Conservation (phyloP, 768 basidiomycete genomes). For the Tulasnella sp. region DNA sequence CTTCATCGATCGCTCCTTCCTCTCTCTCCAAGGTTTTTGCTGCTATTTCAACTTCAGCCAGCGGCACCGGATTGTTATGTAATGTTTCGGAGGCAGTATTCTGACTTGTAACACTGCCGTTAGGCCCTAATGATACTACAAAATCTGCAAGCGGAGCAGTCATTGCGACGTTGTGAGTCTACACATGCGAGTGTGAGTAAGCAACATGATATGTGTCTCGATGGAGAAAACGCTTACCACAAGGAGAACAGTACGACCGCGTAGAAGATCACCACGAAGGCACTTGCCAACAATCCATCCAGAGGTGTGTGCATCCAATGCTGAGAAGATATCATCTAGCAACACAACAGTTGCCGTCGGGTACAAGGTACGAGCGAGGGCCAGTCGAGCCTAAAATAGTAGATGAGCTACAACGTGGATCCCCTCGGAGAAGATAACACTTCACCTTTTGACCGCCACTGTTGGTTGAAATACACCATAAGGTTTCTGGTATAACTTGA, state of each 20-base stretch:
- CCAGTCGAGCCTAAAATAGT: slow-evolving; percentile 33
- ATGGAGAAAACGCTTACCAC: slow-evolving; percentile 22
- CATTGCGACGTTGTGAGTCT: slow-evolving; percentile 47
- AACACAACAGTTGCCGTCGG: slow-evolving; percentile 52
- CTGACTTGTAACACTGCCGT: slow-evolving; percentile 42
- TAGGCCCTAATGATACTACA: slow-evolving; percentile 42
- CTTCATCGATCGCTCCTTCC: slow-evolving; percentile 24
- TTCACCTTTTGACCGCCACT: slow-evolving; percentile 44
- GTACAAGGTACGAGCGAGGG: slow-evolving; percentile 49
- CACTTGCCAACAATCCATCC: slow-evolving; percentile 36
- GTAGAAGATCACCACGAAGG: slow-evolving; percentile 27
- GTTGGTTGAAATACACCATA: neutral
- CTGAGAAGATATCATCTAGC: slow-evolving; percentile 61
- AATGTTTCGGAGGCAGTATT: slow-evolving; percentile 42
- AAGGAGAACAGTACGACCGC: slow-evolving; percentile 29
- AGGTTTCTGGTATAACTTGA: neutral
- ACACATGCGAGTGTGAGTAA: neutral
- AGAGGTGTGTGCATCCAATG: slow-evolving; percentile 46
- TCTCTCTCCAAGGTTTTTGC: slow-evolving; percentile 23
- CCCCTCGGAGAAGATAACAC: too few relatives aligned
- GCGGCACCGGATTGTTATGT: slow-evolving; percentile 30
- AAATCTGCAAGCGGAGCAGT: slow-evolving; percentile 42
- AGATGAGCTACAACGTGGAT: slow-evolving; percentile 21
- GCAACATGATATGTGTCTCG: neutral
- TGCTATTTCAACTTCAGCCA: slow-evolving; percentile 21